A percentile compares a stretch with the other conserved stretches of the same genome.
phyloP scores from a whole-genome alignment of 2,329 filamentous ascomycete species.

The Grosmannia huntii region DNA sequence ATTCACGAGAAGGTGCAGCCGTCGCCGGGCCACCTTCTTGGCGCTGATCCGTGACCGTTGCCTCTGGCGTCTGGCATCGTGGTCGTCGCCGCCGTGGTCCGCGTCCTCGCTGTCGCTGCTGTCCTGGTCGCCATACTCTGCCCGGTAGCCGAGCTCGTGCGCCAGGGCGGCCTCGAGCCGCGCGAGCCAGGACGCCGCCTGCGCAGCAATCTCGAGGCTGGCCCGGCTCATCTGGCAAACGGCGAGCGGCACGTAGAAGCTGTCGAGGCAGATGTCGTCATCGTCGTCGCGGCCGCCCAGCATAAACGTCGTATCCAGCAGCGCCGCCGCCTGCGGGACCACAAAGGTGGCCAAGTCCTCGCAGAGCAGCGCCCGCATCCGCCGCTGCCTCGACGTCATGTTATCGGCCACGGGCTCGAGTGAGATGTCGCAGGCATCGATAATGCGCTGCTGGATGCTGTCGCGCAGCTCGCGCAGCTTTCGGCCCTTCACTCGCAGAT shows the following conservation, averaged over 20 bases:
- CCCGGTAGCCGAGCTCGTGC: slow-evolving; percentile 10
- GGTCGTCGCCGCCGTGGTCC: background rate
- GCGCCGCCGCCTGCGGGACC: slow-evolving; percentile 3
- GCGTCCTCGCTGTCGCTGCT: background rate
- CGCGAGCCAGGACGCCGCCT: slow-evolving; percentile 4
- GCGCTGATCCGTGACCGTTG: no score
- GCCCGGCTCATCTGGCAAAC: background rate
- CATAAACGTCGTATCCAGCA: slow-evolving; percentile 4
- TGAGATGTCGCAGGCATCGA: background rate
- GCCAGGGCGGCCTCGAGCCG: slow-evolving; percentile 8
- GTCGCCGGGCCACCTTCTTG: slow-evolving; percentile 1
- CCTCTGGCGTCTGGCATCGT: background rate
- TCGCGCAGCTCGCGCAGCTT: background rate
- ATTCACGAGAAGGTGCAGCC: slow-evolving; percentile 3
- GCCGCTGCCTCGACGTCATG: background rate
- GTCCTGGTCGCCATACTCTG: background rate
- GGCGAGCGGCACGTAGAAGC: slow-evolving; percentile 1
- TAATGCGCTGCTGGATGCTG: background rate
- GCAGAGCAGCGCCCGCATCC: slow-evolving; percentile 3
- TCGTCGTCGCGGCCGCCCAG: slow-evolving; percentile 8
- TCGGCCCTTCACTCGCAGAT: background rate
- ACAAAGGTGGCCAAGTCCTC: slow-evolving; percentile 7
- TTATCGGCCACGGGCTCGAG: background rate
- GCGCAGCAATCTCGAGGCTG: background rate
- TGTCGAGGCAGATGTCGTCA: background rate